These are phyloP conservation scores for Cryphonectria carpinicola DNA, from an alignment of 2,329 filamentous ascomycete species.

Conservation along the genomic window DNA sequence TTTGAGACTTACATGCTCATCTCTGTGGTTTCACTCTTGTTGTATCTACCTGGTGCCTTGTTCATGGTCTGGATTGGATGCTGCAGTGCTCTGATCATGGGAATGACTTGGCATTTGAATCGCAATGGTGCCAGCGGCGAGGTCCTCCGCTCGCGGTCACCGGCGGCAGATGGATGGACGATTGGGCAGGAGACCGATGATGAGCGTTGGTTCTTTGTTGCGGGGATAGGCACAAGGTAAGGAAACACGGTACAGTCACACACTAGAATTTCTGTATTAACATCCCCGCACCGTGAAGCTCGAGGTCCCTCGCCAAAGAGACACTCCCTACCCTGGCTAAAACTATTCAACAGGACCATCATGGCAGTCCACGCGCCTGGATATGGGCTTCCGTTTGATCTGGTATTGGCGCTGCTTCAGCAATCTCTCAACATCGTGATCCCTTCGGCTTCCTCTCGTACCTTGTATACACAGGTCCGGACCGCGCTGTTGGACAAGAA, in stretches of 20 bases:
- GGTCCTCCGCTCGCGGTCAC: constrained; percentile 31
- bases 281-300: constrained; percentile 30
- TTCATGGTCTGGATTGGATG: constrained; percentile 35
- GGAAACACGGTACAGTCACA: not conserved
- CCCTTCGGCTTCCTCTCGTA: constrained; percentile 36
- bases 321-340: constrained; percentile 41
- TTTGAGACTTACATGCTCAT: constrained; percentile 36
- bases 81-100: constrained; percentile 33
- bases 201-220: constrained; percentile 42
- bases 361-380: constrained; percentile 55
- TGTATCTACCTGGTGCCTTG: constrained; percentile 38
- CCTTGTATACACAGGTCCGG: constrained; percentile 43
- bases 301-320: constrained; percentile 36
- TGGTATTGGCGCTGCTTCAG: constrained; percentile 44
- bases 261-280: not conserved
- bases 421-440: constrained; percentile 36
- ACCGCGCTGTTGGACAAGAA: constrained; percentile 40
- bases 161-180: constrained; percentile 35
- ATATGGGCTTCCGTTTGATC: constrained; percentile 57
- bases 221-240: constrained; percentile 41
- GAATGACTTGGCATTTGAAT: constrained; percentile 39
- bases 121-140: constrained; percentile 27
- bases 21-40: constrained; percentile 34
- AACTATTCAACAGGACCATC: constrained; percentile 45
- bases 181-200: constrained; percentile 36